Base-by-base conservation (phyloP, 1,284 basidiomycete species). In the Mycena sp. region DNA sequence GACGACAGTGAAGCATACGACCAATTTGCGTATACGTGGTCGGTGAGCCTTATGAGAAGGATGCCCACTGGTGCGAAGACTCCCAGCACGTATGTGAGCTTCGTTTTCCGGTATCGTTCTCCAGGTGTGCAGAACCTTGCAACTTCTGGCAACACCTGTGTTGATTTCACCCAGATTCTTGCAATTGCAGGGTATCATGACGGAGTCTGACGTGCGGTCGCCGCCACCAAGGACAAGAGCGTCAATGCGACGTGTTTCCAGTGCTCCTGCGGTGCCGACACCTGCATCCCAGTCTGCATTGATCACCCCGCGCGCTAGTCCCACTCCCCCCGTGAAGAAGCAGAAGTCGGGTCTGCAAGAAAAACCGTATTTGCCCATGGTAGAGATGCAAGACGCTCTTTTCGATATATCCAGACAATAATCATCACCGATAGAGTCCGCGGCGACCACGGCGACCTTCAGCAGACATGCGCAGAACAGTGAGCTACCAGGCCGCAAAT, bases 101-200 rank as follows among this genome's bases (percentile, higher is more conserved):
- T 90, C 68, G 77, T 84, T 3, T 90, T 85, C 62, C 75, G 85
- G 44, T 90, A 90, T 72, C 78, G 86, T 4, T 43, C 65, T 2
- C 57, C 46, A 25, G 32, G 32, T 35, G 32, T 14, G 32, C 14
- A 9, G 32, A 14, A 35, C 7, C n/a, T n/a, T n/a, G n/a, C n/a
- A n/a, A n/a, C n/a, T n/a, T n/a, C n/a, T n/a, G n/a, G n/a, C n/a
- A n/a, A n/a, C n/a, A 35, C 32, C 14, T 35, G 32, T 35, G 32
- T 35, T 35, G 32, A 35, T 35, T 7, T 35, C 32, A 14, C 32
- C 7, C n/a, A 82, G 80, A 43, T 84, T 82, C 62, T 69, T 84
- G 48, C 76, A 77, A 59, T 67, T 76, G 17, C 82, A 83, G 70
- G 81, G 81, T 6, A 84, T 84, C 37, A 74, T 78, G 61, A 64